These are phyloP conservation scores for Naganishia sp. DNA, from an alignment of 1,284 basidiomycete genomes.

Conservation along the genomic window DNA sequence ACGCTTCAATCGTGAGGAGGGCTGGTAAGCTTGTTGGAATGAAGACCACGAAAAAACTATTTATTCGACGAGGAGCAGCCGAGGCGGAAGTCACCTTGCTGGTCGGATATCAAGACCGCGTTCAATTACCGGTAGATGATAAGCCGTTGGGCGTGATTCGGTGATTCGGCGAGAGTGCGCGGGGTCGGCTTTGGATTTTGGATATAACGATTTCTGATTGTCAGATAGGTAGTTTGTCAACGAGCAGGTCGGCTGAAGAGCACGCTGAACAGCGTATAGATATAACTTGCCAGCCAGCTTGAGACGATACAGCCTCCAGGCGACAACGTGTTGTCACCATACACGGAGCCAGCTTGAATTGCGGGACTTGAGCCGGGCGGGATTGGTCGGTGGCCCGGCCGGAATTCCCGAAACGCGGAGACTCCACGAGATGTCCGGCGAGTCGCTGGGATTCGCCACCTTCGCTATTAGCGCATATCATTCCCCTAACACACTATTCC, in stretches of 20 bases:
- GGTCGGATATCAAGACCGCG: conserved; percentile 12
- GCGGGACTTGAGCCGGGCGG: too few species aligned
- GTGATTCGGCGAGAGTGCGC: conserved; percentile 17
- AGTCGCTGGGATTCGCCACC: too few species aligned
- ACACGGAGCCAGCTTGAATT: too few species aligned
- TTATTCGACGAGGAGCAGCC: conserved; percentile 1
- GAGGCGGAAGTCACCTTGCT: background rate
- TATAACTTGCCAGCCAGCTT: background rate
- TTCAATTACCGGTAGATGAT: conserved; percentile 26
- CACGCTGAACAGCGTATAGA: background rate
- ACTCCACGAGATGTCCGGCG: background rate
- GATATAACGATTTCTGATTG: background rate
- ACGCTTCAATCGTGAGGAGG: conserved; percentile 1
- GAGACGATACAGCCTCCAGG: background rate
- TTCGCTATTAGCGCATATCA: too few species aligned
- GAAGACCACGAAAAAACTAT: background rate
- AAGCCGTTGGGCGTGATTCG: conserved; percentile 4
- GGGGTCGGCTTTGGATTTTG: background rate
- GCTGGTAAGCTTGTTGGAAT: background rate
- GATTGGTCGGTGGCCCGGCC: background rate
- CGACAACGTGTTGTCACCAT: background rate
- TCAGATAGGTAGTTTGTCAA: background rate
- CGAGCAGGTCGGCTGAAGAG: background rate
- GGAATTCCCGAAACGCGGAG: background rate
- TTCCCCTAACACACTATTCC: too few species aligned